Base-by-base conservation (phyloP, 345 rosid species). In the Acer campestre region DNA sequence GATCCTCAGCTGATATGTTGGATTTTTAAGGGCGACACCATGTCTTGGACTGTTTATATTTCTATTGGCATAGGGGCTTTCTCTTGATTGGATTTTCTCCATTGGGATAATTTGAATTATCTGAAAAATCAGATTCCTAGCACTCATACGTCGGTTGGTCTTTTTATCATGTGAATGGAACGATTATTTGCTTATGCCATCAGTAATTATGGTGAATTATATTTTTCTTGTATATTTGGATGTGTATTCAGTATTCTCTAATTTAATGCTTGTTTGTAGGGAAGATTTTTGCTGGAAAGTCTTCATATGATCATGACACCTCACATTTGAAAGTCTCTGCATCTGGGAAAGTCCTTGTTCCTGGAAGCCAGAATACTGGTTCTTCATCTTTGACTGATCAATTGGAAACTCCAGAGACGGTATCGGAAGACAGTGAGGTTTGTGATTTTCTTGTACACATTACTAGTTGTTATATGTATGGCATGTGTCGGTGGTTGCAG, bases 341-440 rank as follows among this genome's bases (percentile, higher is more conserved):
- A 20, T 90, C 98, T 49, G 87, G 84, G 61, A 89, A 92, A 85
- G 79, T 89, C 78, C 85, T 91, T 69, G 92, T 88, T 80, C 90
- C 93, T 46, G 92, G 82, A 46, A 81, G 80, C 75, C 82, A 78
- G 65, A 75, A 77, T 70, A 89, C 80, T 62, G 85, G 72, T 66
- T 74, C 90, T 81, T 68, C 91, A 80, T 70, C 93, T 4, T 68
- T 84, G 58, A 78, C 88, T 29, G 88, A 86, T 84, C 91, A 77
- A 61, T 58, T 82, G 81, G 87, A 87, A 76, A 63, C 83, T 77
- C 84, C 76, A 35, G 85, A 63, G 71, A 58, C 68, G 18, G 78
- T 83, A 78, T 80, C 89, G 9, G 84, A 82, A 76, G 87, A 88
- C 79, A 46, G 80, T 67, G 86, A 87, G 97, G 94, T 95, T 81